A percentile compares a stretch with the other conserved stretches of the same genome.
Evolutionary conservation across 176 grass and related monocot genomes (phyloP).

Genomic region (Triticum turgidum): DNA sequence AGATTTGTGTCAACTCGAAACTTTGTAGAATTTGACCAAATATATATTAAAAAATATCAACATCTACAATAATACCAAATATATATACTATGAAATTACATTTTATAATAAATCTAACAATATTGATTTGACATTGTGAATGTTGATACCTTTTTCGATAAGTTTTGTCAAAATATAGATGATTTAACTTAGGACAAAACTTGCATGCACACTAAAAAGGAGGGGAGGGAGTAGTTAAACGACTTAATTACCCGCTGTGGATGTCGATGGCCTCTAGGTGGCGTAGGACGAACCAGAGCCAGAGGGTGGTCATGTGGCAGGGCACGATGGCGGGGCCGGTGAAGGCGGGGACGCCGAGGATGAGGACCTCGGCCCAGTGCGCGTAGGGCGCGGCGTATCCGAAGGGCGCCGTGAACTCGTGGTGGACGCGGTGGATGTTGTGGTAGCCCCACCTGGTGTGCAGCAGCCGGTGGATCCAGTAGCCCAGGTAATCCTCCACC

Average conservation of each 20-base stretch:
- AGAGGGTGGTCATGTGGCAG: constrained; percentile 61
- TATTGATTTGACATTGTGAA: too few species aligned
- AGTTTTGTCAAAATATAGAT: too few species aligned
- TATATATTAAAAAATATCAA: too few species aligned
- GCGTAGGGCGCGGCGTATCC: constrained; percentile 52
- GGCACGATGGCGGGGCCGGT: constrained; percentile 49
- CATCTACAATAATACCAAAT: too few species aligned
- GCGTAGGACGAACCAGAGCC: constrained; percentile 51
- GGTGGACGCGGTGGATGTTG: constrained; percentile 18
- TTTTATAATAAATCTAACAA: too few species aligned
- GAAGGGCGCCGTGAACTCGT: constrained; percentile 54
- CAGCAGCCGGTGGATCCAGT: constrained; percentile 64
- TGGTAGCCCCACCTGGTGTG: constrained; percentile 53
- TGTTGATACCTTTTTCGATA: too few species aligned
- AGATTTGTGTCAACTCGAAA: too few species aligned
- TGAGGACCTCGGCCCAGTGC: constrained; percentile 20
- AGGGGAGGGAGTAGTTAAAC: too few species aligned
- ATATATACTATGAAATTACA: too few species aligned
- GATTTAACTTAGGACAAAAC: too few species aligned
- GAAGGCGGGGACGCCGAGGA: constrained; percentile 49
- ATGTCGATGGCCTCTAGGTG: constrained; percentile 56
- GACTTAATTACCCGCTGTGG: constrained; percentile 44
- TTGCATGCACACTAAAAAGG: too few species aligned
- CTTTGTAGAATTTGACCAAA: too few species aligned
- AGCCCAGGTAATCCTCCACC: constrained; percentile 53